Percentiles rank a stretch among this genome's conserved stretches.
Conservation (phyloP, 305 asterid genomes). For the Ajuga reptans region DNA sequence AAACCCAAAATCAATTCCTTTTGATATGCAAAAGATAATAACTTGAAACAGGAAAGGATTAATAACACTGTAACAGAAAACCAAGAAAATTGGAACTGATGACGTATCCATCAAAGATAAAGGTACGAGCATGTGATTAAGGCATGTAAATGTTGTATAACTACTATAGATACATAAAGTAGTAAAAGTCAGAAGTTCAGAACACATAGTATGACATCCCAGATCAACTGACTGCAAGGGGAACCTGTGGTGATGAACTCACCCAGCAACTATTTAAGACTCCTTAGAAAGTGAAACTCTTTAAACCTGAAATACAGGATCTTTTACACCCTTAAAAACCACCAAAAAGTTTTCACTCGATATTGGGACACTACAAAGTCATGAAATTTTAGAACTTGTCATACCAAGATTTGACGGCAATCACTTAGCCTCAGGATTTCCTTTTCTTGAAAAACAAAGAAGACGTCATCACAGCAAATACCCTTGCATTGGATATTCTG, state of each 20-base stretch:
- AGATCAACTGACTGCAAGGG: background rate
- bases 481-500: background rate
- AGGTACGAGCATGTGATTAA: background rate
- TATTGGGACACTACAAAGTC: background rate
- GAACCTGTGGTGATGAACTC: background rate
- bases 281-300: background rate
- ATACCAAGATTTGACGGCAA: background rate
- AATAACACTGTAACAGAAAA: background rate
- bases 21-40: background rate
- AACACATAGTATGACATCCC: background rate
- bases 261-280: background rate
- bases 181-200: background rate
- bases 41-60: background rate
- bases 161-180: background rate
- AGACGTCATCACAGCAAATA: background rate
- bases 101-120: no score
- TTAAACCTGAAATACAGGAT: background rate
- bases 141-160: background rate
- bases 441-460: background rate
- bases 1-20: background rate
- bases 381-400: background rate
- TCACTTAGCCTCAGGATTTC: background rate
- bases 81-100: background rate
- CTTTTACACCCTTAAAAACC: background rate
- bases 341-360: background rate